These are phyloP conservation scores for Lolium rigidum DNA, from an alignment of 176 grass and related monocot species.

Conservation along the genomic window DNA sequence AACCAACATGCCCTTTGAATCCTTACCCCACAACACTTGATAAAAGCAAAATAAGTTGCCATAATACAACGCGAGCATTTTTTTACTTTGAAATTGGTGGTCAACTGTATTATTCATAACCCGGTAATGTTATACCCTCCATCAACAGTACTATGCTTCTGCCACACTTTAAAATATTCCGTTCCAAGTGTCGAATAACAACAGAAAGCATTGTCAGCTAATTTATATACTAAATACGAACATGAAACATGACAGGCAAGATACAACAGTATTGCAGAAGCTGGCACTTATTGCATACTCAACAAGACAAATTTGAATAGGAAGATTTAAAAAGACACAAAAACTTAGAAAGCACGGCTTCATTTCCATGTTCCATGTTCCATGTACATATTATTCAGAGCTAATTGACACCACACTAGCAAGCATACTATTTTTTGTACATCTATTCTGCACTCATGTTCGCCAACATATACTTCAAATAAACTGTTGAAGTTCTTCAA, in stretches of 20 bases:
- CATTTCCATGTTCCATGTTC: not conserved
- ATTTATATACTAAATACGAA: conserved; percentile 6
- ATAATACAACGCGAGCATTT: conserved; percentile 1
- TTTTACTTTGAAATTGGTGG: not conserved
- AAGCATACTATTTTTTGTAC: not conserved
- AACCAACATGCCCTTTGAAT: conserved; percentile 13
- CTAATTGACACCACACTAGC: conserved; percentile 7
- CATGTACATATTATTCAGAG: conserved; percentile 9
- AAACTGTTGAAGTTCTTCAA: conserved; percentile 18
- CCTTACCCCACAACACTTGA: not conserved
- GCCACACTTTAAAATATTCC: not conserved
- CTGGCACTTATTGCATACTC: not conserved
- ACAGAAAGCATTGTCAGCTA: not conserved
- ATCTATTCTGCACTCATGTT: not conserved
- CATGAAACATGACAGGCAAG: conserved; percentile 3
- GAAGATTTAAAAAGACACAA: not conserved
- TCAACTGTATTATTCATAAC: not conserved
- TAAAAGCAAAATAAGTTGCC: not conserved
- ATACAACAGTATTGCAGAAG: not conserved
- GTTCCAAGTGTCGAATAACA: not conserved
- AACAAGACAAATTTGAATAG: conserved; percentile 6
- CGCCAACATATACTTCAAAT: not conserved
- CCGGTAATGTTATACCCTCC: not conserved
- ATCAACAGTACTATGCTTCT: not conserved
- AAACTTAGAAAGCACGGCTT: not conserved